Base-by-base conservation (phyloP, 805 yeast species). In the Scheffersomyces amazonensis region DNA sequence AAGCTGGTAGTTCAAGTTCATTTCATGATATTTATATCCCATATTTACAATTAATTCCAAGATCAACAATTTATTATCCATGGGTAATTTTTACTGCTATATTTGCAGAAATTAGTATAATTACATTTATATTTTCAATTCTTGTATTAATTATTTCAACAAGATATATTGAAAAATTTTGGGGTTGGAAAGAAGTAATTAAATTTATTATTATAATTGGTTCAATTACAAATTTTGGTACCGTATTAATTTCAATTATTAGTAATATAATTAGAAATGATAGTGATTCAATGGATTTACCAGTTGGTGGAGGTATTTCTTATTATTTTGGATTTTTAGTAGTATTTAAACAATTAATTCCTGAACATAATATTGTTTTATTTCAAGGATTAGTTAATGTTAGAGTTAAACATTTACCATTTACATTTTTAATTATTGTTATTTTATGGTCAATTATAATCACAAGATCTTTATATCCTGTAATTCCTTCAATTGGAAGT, bases 371-470 rank as follows among this genome's bases (percentile, higher is more conserved):
- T 47, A 63, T 76, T 31, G 68, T 69, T 28, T 53, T 76, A 21
- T 71, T 76, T 49, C 66, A 68, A 43, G 74, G 74, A 0, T 46
- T 66, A 27, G 48, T 69, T 33, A 67, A 69, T 36, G 62, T 73
- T 41, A 69, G 89, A 49, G 72, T 81, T 36, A 81, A 82, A 54
- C 80, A 81, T 38, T 50, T 82, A 23, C 88, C 91, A 18, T 77
- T 82, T 43, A 51, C 60, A 2, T 47, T 61, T 37, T 46, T 68
- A 21, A 36, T 50, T 9, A 43, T 73, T 3, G 60, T 75, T 21
- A 22, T 43, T 11, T 16, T 54, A 5, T 65, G 71, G 71, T 66
- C 73, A 1, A 8, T 56, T n/a, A 24, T 60, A 2, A 40, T 63
- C 7, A 46, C 54, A 30, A 37, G 61, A 15, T 56, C 72, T 7